Evolutionary conservation across 225 moss, liverwort and hornwort species (phyloP).

Genomic region (Bryoerythrophyllum caledonicum): DNA sequence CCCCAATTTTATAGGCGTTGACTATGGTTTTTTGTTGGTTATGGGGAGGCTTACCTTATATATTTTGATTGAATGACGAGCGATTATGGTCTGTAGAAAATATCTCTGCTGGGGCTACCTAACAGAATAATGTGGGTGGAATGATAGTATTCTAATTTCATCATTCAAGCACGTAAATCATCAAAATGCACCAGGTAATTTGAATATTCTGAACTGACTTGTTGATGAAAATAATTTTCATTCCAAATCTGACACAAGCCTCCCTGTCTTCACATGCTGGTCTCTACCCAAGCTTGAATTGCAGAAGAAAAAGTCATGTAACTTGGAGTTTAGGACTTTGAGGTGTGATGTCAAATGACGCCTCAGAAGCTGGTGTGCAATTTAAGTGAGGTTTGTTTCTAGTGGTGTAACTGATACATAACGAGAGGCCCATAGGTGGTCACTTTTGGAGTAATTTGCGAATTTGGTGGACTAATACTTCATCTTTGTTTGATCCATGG

Average conservation of each 20-base stretch:
- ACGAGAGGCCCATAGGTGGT: too few relatives aligned
- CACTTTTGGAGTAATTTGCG: too few relatives aligned
- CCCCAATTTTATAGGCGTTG: too few relatives aligned
- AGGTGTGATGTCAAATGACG: background rate
- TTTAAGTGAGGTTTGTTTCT: background rate
- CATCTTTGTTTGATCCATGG: too few relatives aligned
- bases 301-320: background rate
- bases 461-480: too few relatives aligned
- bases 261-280: background rate
- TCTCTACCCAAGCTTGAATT: background rate
- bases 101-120: background rate
- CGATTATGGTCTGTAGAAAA: too few relatives aligned
- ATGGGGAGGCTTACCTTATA: too few relatives aligned
- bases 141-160: background rate
- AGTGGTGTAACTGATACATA: background rate
- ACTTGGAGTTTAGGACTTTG: constrained; percentile 5
- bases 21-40: too few relatives aligned
- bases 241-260: constrained; percentile 1
- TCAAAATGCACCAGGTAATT: background rate
- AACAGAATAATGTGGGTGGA: too few relatives aligned
- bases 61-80: too few relatives aligned
- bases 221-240: background rate
- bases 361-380: background rate
- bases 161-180: too few relatives aligned
- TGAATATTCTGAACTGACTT: background rate